phyloP scores from a whole-genome alignment of 2,329 filamentous ascomycete species.

The Pestalotiopsis sp. region DNA sequence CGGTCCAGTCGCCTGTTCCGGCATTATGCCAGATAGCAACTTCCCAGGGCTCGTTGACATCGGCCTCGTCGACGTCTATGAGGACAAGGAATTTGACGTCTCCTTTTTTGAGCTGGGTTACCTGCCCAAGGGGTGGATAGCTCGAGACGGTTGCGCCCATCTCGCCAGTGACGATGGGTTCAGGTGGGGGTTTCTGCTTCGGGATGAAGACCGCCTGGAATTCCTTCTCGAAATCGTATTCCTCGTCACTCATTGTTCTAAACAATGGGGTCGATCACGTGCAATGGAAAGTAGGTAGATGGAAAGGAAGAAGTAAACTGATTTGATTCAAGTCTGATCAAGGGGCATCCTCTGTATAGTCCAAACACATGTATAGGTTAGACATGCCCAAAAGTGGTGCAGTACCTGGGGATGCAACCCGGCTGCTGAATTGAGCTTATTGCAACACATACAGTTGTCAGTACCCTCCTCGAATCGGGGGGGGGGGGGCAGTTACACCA shows the following conservation, averaged over 20 bases:
- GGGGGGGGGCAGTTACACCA: background rate
- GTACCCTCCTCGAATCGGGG: background rate
- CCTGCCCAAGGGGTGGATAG: conserved; percentile 74
- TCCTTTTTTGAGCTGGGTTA: conserved; percentile 56
- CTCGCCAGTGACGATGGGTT: conserved; percentile 20
- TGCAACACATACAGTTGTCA: background rate
- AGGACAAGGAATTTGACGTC: conserved; percentile 65
- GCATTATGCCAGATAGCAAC: conserved; percentile 70
- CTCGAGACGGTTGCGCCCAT: conserved; percentile 44
- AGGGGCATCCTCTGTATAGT: background rate
- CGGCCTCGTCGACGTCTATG: conserved; percentile 62
- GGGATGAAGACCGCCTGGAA: conserved; percentile 38
- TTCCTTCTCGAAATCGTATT: conserved; percentile 36
- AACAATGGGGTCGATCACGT: background rate
- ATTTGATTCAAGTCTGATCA: background rate
- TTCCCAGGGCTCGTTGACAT: conserved; percentile 64
- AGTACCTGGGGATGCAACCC: background rate
- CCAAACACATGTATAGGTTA: no score
- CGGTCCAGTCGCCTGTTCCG: conserved; percentile 56
- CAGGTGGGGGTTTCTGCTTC: conserved; percentile 34
- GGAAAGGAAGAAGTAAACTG: background rate
- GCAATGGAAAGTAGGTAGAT: background rate
- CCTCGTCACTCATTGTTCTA: conserved; percentile 19
- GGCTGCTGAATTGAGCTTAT: background rate
- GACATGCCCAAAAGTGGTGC: background rate